Conservation (phyloP, 768 basidiomycete species). For the Trametes gibbosa region DNA sequence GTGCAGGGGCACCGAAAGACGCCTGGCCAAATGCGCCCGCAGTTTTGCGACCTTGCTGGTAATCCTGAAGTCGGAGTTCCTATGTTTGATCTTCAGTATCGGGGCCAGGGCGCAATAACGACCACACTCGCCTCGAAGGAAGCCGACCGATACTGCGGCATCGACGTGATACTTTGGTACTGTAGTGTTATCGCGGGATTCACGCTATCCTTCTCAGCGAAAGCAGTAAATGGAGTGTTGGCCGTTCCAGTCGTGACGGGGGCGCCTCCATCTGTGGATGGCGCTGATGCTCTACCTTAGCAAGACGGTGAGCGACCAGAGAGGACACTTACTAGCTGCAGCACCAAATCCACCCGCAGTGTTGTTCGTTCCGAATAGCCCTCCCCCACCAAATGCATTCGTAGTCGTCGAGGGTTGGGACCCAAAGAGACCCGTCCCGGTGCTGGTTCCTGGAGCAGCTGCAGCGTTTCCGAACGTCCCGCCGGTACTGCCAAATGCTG, state of each 20-base stretch:
- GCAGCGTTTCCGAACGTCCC: conserved; percentile 13
- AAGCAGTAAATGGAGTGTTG: conserved; percentile 59
- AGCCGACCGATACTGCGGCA: conserved; percentile 72
- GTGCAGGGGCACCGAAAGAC: conserved; percentile 32
- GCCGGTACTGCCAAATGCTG: conserved; percentile 40
- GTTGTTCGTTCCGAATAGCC: conserved; percentile 59
- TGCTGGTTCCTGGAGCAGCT: conserved; percentile 30
- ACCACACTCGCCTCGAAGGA: conserved; percentile 50
- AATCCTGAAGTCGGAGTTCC: conserved; percentile 50
- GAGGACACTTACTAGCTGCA: conserved; percentile 32
- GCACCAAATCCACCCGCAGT: conserved; percentile 46
- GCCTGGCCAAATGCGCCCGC: conserved; percentile 35
- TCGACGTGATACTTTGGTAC: conserved; percentile 81
- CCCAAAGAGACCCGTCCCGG: conserved; percentile 34
- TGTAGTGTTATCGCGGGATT: conserved; percentile 49
- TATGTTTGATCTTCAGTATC: conserved; percentile 9
- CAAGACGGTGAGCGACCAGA: neutral
- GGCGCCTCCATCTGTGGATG: conserved; percentile 32
- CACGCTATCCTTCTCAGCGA: conserved; percentile 63
- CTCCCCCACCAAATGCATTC: conserved; percentile 36
- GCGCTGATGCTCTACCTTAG: neutral
- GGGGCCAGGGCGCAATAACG: neutral
- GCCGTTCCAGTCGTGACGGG: conserved; percentile 68
- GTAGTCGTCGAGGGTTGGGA: conserved; percentile 27
- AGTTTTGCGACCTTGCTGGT: conserved; percentile 44